Base-by-base conservation (phyloP, 1,284 basidiomycete species). In the Apiotrichum porosum region DNA sequence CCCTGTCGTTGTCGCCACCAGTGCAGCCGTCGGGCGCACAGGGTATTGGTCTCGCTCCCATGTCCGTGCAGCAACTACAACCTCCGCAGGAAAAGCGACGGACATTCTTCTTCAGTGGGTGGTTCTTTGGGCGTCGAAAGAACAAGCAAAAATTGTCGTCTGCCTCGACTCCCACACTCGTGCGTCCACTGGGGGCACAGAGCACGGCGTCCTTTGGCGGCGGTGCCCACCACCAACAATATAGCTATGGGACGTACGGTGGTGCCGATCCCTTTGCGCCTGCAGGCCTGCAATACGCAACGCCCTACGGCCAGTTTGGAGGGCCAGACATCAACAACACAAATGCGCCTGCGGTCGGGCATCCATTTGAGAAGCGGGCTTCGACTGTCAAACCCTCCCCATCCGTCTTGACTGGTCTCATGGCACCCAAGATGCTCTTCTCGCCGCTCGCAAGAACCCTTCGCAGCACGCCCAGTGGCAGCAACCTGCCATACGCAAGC, bases 401-500 rank as follows among this genome's bases (percentile, higher is more conserved):
- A 4, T 68, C 66, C 4, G 66, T 70, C 10, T 56, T 60, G 9
- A 67, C 68, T 9, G 68, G 68, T 14, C 54, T 68, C 9, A 33
- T 47, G 1, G 63, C 58, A 13, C 65, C 61, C 1, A 66, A 59
- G 38, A 57, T 71, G 49, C 58, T 68, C 22, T 68, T 71, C 52
- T 69, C 68, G 1, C 68, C 68, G 5, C 35, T 68, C 14, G 48
- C 57, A 13, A 54, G 67, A 2, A 58, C 62, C 34, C 46, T 66
- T 13, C 44, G 63, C n/a, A 26, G 13, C 15, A 23, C 14, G 6
- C n/a, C 4, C 32, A 40, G 30, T n/a, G 21, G 24, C 42, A 34
- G 21, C 13, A 40, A 40, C 13, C 38, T 43, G 10, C 51, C 47
- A 9, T 45, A 52, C 33, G 39, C 37, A 28, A 33, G 45, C 23